Evolutionary conservation across 1,284 basidiomycete species (phyloP).

Genomic region (Schizophyllum amplum): DNA sequence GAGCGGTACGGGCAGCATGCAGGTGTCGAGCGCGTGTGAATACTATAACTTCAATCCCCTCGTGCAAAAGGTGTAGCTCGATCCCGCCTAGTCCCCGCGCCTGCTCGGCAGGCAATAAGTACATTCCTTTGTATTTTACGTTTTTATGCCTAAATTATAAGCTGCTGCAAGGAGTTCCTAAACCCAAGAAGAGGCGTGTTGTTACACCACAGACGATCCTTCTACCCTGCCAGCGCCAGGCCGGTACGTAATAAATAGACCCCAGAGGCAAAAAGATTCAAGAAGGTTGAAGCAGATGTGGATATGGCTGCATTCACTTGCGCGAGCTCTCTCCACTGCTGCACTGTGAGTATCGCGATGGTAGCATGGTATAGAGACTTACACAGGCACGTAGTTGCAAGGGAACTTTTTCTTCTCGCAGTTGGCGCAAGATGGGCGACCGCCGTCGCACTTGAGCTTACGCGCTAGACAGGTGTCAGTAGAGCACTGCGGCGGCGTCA

Average conservation of each 20-base stretch:
- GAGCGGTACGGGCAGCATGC: conserved; percentile 17
- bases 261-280: too few relatives aligned
- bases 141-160: background rate
- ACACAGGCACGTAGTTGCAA: conserved; percentile 49
- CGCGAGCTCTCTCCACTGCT: too few relatives aligned
- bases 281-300: background rate
- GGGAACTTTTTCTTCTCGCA: conserved; percentile 40
- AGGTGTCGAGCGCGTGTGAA: conserved; percentile 16
- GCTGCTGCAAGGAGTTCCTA: background rate
- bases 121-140: background rate
- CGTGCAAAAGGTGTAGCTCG: too few relatives aligned
- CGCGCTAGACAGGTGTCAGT: conserved; percentile 28
- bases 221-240: too few relatives aligned
- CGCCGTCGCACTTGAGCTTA: conserved; percentile 54
- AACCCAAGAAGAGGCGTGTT: background rate
- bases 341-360: too few relatives aligned
- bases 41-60: conserved; percentile 22
- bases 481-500: too few relatives aligned
- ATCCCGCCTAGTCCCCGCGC: background rate
- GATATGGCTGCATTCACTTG: background rate
- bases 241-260: too few relatives aligned
- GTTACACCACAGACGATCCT: background rate
- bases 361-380: conserved; percentile 17
- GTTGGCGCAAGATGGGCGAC: conserved; percentile 43
- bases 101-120: background rate